Conservation (phyloP, 2,329 filamentous ascomycete genomes). For the Pseudocercospora macadamiae region DNA sequence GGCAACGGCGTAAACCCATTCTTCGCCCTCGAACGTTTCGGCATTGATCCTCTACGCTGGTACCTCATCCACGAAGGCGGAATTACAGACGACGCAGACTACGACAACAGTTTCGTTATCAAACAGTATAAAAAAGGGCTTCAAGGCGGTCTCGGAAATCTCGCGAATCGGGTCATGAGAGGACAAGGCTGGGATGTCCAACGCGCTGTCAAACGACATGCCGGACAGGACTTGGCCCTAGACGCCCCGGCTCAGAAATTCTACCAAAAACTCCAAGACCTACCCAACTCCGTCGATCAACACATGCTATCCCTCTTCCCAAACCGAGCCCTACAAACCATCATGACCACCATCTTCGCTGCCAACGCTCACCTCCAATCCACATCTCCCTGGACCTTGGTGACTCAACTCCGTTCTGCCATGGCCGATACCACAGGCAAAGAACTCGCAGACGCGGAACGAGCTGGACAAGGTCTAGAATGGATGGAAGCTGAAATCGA, state of each 20-base stretch:
- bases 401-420: slow-evolving; percentile 38
- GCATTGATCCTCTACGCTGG: slow-evolving; percentile 83
- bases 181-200: slow-evolving; percentile 60
- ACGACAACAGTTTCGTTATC: slow-evolving; percentile 77
- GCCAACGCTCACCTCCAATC: slow-evolving; percentile 70
- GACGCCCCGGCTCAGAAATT: slow-evolving; percentile 3
- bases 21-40: slow-evolving; percentile 86
- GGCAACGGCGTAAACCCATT: slow-evolving; percentile 96
- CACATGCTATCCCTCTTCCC: slow-evolving; percentile 68
- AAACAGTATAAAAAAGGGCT: slow-evolving; percentile 78
- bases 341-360: slow-evolving; percentile 65
- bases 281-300: slow-evolving; percentile 49
- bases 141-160: slow-evolving; percentile 77
- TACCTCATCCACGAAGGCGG: slow-evolving; percentile 83
- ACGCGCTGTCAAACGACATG: slow-evolving; percentile 36
- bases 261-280: slow-evolving; percentile 20
- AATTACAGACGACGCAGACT: slow-evolving; percentile 77
- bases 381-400: slow-evolving; percentile 68
- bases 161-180: slow-evolving; percentile 68
- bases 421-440: slow-evolving; percentile 36
- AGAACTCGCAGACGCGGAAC: slow-evolving; percentile 26
- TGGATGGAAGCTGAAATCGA: slow-evolving; percentile 51
- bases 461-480: slow-evolving; percentile 29
- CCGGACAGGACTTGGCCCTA: slow-evolving; percentile 9
- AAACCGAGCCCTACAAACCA: slow-evolving; percentile 64